These are phyloP conservation scores for Panus rudis DNA, from an alignment of 768 basidiomycete genomes.

Conservation along the genomic window DNA sequence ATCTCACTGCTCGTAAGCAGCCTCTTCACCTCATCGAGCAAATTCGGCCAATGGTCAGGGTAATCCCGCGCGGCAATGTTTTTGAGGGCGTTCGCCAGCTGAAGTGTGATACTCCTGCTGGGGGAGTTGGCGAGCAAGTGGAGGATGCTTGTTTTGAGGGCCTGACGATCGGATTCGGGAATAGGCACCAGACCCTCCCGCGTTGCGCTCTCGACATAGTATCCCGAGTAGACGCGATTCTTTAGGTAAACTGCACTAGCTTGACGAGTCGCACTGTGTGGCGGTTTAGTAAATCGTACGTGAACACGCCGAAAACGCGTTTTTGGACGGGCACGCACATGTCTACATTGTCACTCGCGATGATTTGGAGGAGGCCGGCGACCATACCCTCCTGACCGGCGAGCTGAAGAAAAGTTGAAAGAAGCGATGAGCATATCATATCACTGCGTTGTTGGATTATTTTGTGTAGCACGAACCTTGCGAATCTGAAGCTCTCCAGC, in stretches of 20 bases:
- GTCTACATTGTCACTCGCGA: constrained; percentile 71
- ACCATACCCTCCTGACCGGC: constrained; percentile 77
- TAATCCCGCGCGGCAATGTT: constrained; percentile 72
- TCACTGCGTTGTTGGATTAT: not conserved
- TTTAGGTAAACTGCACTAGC: constrained; percentile 86
- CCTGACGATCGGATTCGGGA: constrained; percentile 58
- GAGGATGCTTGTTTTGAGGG: constrained; percentile 63
- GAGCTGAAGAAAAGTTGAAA: constrained; percentile 38
- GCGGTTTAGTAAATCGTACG: constrained; percentile 8
- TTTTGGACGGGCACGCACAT: constrained; percentile 53
- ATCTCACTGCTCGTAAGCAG: constrained; percentile 60
- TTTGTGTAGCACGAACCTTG: constrained; percentile 44
- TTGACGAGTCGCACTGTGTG: constrained; percentile 67
- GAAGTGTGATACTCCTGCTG: constrained; percentile 61
- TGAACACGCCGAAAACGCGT: constrained; percentile 26
- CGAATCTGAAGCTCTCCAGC: constrained; percentile 83
- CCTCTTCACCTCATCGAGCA: constrained; percentile 60
- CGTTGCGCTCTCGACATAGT: constrained; percentile 39
- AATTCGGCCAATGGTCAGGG: constrained; percentile 65
- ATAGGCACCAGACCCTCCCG: constrained; percentile 62
- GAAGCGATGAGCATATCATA: not conserved
- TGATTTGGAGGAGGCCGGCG: constrained; percentile 78
- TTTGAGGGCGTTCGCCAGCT: constrained; percentile 69
- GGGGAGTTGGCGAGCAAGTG: constrained; percentile 64
- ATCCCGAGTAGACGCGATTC: constrained; percentile 73